Evolutionary conservation across 176 grass and related monocot genomes (phyloP).

Genomic region (Eleusine indica): DNA sequence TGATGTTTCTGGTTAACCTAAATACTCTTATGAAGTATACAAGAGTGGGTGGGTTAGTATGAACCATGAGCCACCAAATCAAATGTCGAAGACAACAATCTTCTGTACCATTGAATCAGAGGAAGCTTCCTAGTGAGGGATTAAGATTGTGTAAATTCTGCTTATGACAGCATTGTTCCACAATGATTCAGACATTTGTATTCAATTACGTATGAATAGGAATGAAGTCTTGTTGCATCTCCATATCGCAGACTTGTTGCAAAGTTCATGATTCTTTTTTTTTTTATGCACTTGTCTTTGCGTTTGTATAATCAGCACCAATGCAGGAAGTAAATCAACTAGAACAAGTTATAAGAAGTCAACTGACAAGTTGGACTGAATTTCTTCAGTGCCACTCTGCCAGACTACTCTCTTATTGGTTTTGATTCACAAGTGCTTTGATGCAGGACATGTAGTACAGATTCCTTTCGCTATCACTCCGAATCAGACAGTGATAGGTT

Average conservation of each 20-base stretch:
- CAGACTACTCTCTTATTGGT: background rate
- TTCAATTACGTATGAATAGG: constrained; percentile 34
- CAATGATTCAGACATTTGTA: constrained; percentile 42
- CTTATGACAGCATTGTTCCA: constrained; percentile 37
- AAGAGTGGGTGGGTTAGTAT: background rate
- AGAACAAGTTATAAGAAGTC: background rate
- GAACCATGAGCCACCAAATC: constrained; percentile 3
- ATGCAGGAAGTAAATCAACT: background rate
- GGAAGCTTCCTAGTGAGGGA: constrained; percentile 31
- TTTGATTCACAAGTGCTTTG: background rate
- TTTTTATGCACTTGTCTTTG: background rate
- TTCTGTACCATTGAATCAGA: constrained; percentile 19
- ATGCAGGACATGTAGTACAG: background rate
- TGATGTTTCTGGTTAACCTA: constrained; percentile 18
- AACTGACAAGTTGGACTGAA: background rate
- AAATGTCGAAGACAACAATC: background rate
- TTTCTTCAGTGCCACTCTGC: background rate
- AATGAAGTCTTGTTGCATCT: constrained; percentile 10
- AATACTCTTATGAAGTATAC: background rate
- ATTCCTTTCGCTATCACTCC: background rate
- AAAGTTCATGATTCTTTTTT: background rate
- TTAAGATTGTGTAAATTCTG: constrained; percentile 39
- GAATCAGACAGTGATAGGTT: background rate
- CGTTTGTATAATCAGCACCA: background rate
- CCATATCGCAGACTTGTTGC: background rate